These are phyloP conservation scores for Neospora caninum DNA, from an alignment of 169 alveolate genomes.

Conservation along the genomic window DNA sequence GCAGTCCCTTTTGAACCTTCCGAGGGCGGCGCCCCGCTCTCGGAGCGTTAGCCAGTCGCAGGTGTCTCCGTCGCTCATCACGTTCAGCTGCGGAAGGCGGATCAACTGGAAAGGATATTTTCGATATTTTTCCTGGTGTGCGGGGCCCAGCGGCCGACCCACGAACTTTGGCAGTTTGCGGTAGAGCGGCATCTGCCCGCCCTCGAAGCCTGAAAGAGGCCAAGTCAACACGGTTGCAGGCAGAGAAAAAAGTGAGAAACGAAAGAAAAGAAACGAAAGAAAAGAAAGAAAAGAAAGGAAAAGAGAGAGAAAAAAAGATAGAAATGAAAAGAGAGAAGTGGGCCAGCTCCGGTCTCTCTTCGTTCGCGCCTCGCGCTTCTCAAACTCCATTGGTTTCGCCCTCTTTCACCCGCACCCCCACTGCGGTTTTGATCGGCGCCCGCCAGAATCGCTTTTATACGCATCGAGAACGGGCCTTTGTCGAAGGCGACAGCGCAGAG, in stretches of 20 bases:
- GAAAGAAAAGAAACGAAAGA: background rate
- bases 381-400: too few species aligned
- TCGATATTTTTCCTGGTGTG: slow-evolving; percentile 26
- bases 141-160: slow-evolving; percentile 63
- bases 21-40: slow-evolving; percentile 43
- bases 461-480: too few species aligned
- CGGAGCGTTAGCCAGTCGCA: slow-evolving; percentile 48
- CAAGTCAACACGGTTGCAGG: background rate
- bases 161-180: slow-evolving; percentile 62
- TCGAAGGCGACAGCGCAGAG: too few species aligned
- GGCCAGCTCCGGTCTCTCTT: too few species aligned
- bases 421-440: too few species aligned
- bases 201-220: slow-evolving; percentile 61
- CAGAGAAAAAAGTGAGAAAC: background rate
- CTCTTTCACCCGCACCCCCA: too few species aligned
- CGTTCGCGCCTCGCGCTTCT: too few species aligned
- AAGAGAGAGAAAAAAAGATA: background rate
- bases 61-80: background rate
- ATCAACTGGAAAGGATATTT: slow-evolving; percentile 34
- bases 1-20: slow-evolving; percentile 37
- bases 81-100: slow-evolving; percentile 49
- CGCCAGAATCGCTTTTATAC: too few species aligned
- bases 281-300: background rate
- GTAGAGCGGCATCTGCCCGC: slow-evolving; percentile 67
- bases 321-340: too few species aligned